phyloP scores from a whole-genome alignment of 352 stramenopile genomes.

The Elongisporangium anandrum region DNA sequence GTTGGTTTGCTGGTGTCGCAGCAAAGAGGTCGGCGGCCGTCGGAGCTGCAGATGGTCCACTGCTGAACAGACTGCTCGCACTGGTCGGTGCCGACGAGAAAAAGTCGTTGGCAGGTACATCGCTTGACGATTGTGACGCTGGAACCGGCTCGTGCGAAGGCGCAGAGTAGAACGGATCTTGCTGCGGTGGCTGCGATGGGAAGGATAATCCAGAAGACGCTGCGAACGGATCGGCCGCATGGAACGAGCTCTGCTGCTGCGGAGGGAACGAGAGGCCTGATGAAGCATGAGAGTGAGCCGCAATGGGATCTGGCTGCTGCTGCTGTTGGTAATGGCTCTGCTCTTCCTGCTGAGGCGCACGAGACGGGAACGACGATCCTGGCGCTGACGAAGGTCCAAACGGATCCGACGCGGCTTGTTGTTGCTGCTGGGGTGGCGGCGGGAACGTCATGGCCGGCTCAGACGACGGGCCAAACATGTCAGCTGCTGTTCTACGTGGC shows the following conservation, averaged over 20 bases:
- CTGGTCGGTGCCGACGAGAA: constrained; percentile 27
- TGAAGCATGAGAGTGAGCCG: neutral
- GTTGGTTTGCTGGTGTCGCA: neutral
- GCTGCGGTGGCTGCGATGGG: neutral
- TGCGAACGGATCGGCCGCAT: neutral
- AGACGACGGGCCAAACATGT: neutral
- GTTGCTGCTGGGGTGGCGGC: neutral
- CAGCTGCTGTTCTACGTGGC: neutral
- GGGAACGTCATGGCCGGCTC: neutral
- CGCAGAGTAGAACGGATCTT: neutral
- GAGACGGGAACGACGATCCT: neutral
- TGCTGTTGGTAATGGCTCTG: neutral
- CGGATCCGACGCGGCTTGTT: constrained; percentile 3
- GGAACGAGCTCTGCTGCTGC: constrained; percentile 1
- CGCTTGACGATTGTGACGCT: constrained; percentile 4
- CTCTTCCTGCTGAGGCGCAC: constrained; percentile 1
- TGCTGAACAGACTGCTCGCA: constrained; percentile 33
- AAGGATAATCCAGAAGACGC: constrained; percentile 1
- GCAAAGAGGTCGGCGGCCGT: neutral
- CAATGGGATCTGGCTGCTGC: constrained; percentile 17
- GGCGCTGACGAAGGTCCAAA: constrained; percentile 4
- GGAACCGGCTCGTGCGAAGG: neutral
- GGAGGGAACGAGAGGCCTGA: neutral
- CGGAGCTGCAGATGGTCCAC: neutral
- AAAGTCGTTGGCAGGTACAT: constrained; percentile 22